Base-by-base conservation (phyloP, 2,329 filamentous ascomycete species). In the Rhynchosporium graminicola region DNA sequence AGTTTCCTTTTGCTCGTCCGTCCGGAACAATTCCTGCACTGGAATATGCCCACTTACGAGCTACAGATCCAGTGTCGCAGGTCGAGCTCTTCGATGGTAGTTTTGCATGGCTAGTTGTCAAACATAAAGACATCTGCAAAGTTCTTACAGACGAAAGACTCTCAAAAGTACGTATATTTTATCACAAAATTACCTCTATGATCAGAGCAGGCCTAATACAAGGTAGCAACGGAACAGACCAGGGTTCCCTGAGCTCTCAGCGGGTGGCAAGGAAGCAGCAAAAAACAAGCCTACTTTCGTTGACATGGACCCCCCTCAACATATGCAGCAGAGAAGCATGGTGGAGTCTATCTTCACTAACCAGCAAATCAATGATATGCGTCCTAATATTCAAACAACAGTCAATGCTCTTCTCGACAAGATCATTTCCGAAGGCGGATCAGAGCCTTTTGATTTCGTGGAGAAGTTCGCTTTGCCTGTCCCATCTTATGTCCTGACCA, bases 251-350 rank as follows among this genome's bases (percentile, higher is more conserved):
- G 80, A 82, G 64, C 74, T 82, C 57, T 76, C 72, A 57, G 75
- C 77, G 9, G 78, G 80, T 12, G 80, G 79, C 7, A 81, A 79
- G 63, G 72, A 74, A 43, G 80, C 80, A 7, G 79, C 76, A n/a
- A 79, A 80, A 65, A 78, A 76, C 43, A 79, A 77, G 60, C 78
- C 80, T 12, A 82, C 79, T 0, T 82, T 82, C 66, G 80, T 82
- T 4, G 79, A 82, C 66, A 81, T 82, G 78, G 79, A 82, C 63
- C 69, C 78, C 3, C 80, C 80, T 0, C 75, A 76, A 2, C 80
- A 82, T 61, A 80, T 78, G 75, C 69, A 73, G 13, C 78, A 82
- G 29, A 79, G 79, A 61, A 69, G 75, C 57, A 82, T 82, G 79
- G 77, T 81, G 0, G 77, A 80, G 57, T 65, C 76, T 0, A 68